These are phyloP conservation scores for Carex scoparia DNA, from an alignment of 176 grass and related monocot genomes.

Conservation along the genomic window DNA sequence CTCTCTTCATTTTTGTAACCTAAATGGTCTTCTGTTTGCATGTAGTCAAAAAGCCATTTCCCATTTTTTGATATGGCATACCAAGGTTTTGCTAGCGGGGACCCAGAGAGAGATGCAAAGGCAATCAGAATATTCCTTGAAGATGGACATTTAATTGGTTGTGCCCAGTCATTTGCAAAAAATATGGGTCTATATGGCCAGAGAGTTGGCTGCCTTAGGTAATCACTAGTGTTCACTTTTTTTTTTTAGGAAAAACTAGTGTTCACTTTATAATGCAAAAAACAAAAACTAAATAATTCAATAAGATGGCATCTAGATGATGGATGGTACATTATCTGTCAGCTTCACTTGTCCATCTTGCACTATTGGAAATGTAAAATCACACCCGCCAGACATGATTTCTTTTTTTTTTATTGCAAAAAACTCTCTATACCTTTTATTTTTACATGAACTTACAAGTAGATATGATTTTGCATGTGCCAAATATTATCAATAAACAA, in stretches of 20 bases:
- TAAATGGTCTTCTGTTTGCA: constrained; percentile 11
- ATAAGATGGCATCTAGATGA: not conserved
- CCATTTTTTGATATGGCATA: constrained; percentile 99
- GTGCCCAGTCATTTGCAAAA: constrained; percentile 92
- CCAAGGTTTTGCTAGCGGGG: constrained; percentile 97
- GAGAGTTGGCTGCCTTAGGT: constrained; percentile 88
- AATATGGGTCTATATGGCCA: constrained; percentile 99
- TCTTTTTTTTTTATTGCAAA: not conserved
- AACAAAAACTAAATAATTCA: not conserved
- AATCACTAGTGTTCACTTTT: constrained; percentile 8
- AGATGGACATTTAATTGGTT: constrained; percentile 92
- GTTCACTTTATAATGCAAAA: not conserved
- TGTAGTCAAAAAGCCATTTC: constrained; percentile 85
- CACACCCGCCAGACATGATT: too few relatives aligned
- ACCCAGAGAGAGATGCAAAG: constrained; percentile 91
- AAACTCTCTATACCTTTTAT: not conserved
- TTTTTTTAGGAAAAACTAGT: not conserved
- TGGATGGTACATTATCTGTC: not conserved
- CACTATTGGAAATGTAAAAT: not conserved
- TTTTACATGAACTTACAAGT: not conserved
- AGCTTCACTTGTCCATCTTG: not conserved
- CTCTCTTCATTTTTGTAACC: not conserved
- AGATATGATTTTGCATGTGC: not conserved
- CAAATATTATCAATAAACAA: not conserved
- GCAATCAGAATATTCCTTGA: constrained; percentile 95